Conservation (phyloP, 2,329 filamentous ascomycete species). For the Immersiporthe knoxdaviesiana region DNA sequence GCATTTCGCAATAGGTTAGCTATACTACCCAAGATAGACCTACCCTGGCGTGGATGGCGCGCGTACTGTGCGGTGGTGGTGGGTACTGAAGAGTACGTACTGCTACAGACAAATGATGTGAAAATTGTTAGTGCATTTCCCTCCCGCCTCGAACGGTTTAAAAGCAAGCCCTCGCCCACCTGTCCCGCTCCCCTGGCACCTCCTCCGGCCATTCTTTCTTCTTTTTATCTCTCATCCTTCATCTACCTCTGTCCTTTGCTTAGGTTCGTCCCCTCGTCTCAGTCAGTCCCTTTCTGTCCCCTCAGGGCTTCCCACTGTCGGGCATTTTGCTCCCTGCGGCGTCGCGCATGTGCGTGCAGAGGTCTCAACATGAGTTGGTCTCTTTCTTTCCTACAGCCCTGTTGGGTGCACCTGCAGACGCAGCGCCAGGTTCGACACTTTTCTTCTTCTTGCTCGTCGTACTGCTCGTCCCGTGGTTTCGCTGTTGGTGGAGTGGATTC, state of each 20-base stretch:
- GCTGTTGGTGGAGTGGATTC: conserved; percentile 15
- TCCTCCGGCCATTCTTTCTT: background rate
- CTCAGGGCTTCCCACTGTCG: background rate
- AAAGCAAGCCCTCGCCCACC: conserved; percentile 22
- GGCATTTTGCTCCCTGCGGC: background rate
- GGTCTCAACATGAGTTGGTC: background rate
- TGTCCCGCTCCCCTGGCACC: conserved; percentile 5
- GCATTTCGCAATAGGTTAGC: background rate
- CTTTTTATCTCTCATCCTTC: conserved; percentile 1
- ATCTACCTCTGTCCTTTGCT: background rate
- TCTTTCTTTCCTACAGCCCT: background rate
- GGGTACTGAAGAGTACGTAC: background rate
- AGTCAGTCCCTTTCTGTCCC: background rate
- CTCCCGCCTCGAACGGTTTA: conserved; percentile 8
- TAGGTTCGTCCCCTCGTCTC: background rate
- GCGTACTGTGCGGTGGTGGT: background rate
- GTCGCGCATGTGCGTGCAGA: background rate
- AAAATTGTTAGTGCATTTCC: conserved; percentile 24
- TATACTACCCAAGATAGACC: background rate
- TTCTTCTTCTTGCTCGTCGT: background rate
- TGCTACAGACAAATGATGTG: background rate
- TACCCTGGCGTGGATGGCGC: background rate
- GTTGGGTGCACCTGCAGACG: background rate
- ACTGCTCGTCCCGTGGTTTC: conserved; percentile 7
- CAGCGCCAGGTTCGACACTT: background rate